Conservation (phyloP, 352 stramenopile species). For the Elongisporangium anandrum region DNA sequence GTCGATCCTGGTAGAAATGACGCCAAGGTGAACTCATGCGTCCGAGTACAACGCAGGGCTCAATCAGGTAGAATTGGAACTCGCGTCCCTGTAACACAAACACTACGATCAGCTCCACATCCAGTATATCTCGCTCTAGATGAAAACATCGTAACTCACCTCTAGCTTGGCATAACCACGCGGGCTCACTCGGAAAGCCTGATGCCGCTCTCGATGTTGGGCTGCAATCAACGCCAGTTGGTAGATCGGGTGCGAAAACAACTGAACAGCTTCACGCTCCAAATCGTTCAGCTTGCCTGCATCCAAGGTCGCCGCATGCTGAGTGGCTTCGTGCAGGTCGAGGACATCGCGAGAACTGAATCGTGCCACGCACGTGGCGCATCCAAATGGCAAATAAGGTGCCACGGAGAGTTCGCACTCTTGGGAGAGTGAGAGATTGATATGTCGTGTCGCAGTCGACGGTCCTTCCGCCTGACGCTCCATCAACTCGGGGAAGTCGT, state of each 20-base stretch:
- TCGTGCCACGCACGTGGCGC: constrained; percentile 27
- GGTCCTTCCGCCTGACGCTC: constrained; percentile 6
- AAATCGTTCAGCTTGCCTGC: constrained; percentile 9
- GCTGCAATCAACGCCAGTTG: constrained; percentile 43
- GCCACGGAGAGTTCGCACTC: constrained; percentile 58
- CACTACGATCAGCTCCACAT: not conserved
- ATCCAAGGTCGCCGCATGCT: constrained; percentile 17
- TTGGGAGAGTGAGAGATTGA: constrained; percentile 32
- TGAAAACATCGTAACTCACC: constrained; percentile 24
- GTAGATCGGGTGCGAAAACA: constrained; percentile 39
- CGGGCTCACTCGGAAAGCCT: constrained; percentile 16
- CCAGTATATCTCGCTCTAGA: not conserved
- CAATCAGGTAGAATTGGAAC: constrained; percentile 71
- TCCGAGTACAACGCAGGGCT: constrained; percentile 60
- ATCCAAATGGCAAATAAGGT: constrained; percentile 46
- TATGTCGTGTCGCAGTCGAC: no score
- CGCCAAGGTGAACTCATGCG: constrained; percentile 48
- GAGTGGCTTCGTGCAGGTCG: constrained; percentile 40
- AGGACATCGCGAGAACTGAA: constrained; percentile 57
- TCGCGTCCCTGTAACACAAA: constrained; percentile 27
- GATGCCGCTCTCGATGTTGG: constrained; percentile 27
- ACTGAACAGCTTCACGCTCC: constrained; percentile 29
- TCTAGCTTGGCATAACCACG: constrained; percentile 73
- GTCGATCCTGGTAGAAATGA: constrained; percentile 42
- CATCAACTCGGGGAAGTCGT: constrained; percentile 21